Conservation (phyloP, 177 flowering plant species). For the Vitis hybrid region DNA sequence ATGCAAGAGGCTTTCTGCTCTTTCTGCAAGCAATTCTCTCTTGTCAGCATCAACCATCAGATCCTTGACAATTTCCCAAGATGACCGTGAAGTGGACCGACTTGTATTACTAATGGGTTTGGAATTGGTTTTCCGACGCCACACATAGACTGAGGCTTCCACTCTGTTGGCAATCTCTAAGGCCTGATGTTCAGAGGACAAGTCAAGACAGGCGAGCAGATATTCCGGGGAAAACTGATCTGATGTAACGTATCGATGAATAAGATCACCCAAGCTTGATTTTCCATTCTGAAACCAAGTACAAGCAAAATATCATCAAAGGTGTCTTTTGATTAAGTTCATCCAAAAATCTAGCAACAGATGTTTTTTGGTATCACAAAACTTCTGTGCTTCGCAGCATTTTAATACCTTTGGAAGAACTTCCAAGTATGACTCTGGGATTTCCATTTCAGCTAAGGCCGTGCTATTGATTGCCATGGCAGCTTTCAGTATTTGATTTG, state of each 20-base stretch:
- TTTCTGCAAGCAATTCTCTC: conserved; percentile 39
- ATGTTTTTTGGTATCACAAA: too few species aligned
- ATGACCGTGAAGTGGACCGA: conserved; percentile 48
- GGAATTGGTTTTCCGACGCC: conserved; percentile 41
- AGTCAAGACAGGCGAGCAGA: conserved; percentile 59
- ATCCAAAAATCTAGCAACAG: too few species aligned
- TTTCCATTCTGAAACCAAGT: conserved; percentile 57
- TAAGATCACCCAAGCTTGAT: conserved; percentile 64
- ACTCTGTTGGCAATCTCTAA: conserved; percentile 62
- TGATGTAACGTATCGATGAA: conserved; percentile 55
- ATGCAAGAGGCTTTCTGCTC: conserved; percentile 46
- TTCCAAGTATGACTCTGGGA: conserved; percentile 58
- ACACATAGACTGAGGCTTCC: conserved; percentile 61
- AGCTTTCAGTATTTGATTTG: conserved; percentile 70
- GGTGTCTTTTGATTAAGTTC: not conserved
- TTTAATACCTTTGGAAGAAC: conserved; percentile 57
- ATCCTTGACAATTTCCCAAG: conserved; percentile 71
- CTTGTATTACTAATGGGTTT: conserved; percentile 25
- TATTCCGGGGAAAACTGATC: conserved; percentile 70
- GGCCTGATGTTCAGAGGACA: conserved; percentile 77
- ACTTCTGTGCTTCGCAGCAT: not conserved
- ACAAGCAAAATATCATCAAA: conserved; percentile 1
- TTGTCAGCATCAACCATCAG: conserved; percentile 43
- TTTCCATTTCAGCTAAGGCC: conserved; percentile 62
- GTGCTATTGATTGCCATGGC: conserved; percentile 64